These are phyloP conservation scores for Poteriospumella lacustris DNA, from an alignment of 108 stramenopile genomes.

Conservation along the genomic window DNA sequence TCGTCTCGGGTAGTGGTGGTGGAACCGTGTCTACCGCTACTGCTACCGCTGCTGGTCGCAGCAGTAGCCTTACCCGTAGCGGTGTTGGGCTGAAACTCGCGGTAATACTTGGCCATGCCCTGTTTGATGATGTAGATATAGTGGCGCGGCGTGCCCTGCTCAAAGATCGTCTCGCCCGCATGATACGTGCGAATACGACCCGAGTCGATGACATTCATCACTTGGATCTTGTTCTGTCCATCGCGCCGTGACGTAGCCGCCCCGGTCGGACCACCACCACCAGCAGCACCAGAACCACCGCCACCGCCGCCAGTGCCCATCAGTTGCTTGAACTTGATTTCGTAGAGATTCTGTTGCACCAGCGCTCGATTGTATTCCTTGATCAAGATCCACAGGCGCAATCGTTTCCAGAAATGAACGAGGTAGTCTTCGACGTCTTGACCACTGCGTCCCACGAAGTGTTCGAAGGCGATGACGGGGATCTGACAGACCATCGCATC, in stretches of 20 bases:
- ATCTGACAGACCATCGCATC: neutral
- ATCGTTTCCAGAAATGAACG: neutral
- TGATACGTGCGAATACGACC: neutral
- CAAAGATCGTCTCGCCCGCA: neutral
- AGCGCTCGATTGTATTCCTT: neutral
- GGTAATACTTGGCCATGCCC: neutral
- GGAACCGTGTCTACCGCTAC: neutral
- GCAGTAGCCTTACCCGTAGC: neutral
- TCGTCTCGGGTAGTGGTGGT: too few species aligned
- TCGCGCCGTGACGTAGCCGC: too few species aligned
- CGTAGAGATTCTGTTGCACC: neutral
- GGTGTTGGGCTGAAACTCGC: neutral
- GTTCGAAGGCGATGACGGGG: neutral
- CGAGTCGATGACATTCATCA: neutral
- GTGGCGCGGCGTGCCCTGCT: neutral
- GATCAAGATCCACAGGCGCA: neutral
- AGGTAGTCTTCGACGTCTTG: neutral
- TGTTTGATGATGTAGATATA: neutral
- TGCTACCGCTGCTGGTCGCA: neutral
- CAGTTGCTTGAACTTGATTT: neutral
- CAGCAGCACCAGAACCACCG: too few species aligned
- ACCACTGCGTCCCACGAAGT: neutral
- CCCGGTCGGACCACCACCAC: too few species aligned
- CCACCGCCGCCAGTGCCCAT: too few species aligned
- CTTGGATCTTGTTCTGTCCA: neutral